A percentile compares a stretch with the other conserved stretches of the same genome.
Conservation (phyloP, 768 basidiomycete species). For the Crucibulum laeve region DNA sequence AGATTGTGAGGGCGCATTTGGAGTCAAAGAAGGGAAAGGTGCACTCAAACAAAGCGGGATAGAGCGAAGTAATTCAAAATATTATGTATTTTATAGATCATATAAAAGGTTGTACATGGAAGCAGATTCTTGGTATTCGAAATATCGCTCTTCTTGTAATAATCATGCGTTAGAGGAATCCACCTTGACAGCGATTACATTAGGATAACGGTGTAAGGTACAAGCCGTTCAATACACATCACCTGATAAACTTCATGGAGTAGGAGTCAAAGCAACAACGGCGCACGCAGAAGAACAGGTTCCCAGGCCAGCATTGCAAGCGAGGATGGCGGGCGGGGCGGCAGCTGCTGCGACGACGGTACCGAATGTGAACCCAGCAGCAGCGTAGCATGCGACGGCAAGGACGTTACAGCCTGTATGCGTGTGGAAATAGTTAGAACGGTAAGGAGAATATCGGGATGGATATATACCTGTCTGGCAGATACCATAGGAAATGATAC, state of each 20-base stretch:
- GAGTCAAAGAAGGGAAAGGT: too few relatives aligned
- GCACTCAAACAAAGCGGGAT: too few relatives aligned
- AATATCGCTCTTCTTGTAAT: too few relatives aligned
- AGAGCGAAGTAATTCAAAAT: too few relatives aligned
- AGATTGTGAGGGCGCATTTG: too few relatives aligned
- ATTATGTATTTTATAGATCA: too few relatives aligned
- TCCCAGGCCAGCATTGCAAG: conserved; percentile 39
- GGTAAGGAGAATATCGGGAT: not conserved
- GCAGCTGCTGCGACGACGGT: conserved; percentile 31
- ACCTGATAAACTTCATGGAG: conserved; percentile 22
- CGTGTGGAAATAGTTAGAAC: not conserved
- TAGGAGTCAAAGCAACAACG: conserved; percentile 28
- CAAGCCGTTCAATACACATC: too few relatives aligned
- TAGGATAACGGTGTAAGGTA: too few relatives aligned
- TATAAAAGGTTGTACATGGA: too few relatives aligned
- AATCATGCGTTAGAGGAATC: too few relatives aligned
- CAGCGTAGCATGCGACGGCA: conserved; percentile 39
- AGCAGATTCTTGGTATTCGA: too few relatives aligned
- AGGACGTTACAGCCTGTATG: conserved; percentile 1
- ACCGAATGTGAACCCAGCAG: conserved; percentile 37
- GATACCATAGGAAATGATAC: not conserved
- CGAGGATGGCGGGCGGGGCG: conserved; percentile 32
- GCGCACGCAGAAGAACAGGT: conserved; percentile 38
- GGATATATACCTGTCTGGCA: conserved; percentile 1
- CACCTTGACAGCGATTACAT: too few relatives aligned